These are phyloP conservation scores for Hypoxylon sp. DNA, from an alignment of 2,329 filamentous ascomycete species.

Conservation along the genomic window DNA sequence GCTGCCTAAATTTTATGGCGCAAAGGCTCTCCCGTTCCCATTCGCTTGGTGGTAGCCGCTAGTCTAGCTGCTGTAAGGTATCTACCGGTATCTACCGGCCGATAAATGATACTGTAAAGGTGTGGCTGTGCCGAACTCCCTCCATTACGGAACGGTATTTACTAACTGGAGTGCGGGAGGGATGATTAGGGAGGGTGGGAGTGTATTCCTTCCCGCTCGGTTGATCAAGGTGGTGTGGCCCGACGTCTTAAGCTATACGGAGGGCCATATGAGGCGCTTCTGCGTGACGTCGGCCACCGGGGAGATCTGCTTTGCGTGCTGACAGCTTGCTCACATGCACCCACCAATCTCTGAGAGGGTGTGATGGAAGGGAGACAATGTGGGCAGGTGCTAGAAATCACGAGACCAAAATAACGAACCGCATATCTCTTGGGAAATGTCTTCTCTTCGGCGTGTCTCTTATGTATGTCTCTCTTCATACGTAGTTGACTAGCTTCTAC, in stretches of 20 bases:
- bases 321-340: slow-evolving; percentile 44
- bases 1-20: slow-evolving; percentile 2
- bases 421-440: slow-evolving; percentile 25
- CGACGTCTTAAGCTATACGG: slow-evolving; percentile 9
- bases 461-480: slow-evolving; percentile 40
- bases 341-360: slow-evolving; percentile 27
- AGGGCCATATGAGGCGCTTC: slow-evolving; percentile 36
- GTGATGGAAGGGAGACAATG: slow-evolving; percentile 19
- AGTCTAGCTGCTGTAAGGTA: slow-evolving; percentile 21
- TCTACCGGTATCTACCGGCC: slow-evolving; percentile 35
- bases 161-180: slow-evolving; percentile 26
- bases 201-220: slow-evolving; percentile 37
- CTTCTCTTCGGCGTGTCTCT: slow-evolving; percentile 24
- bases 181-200: slow-evolving; percentile 25
- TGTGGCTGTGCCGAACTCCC: slow-evolving; percentile 36
- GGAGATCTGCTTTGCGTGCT: slow-evolving; percentile 45
- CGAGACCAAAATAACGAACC: slow-evolving; percentile 41
- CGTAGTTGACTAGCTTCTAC: slow-evolving; percentile 25
- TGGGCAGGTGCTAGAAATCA: slow-evolving; percentile 35
- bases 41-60: slow-evolving; percentile 8
- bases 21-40: slow-evolving; percentile 12
- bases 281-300: slow-evolving; percentile 42
- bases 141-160: slow-evolving; percentile 38
- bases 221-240: slow-evolving; percentile 20
- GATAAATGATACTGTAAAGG: slow-evolving; percentile 16